Evolutionary conservation across 805 yeast genomes (phyloP).

Genomic region (Naumovozyma dairenensis): DNA sequence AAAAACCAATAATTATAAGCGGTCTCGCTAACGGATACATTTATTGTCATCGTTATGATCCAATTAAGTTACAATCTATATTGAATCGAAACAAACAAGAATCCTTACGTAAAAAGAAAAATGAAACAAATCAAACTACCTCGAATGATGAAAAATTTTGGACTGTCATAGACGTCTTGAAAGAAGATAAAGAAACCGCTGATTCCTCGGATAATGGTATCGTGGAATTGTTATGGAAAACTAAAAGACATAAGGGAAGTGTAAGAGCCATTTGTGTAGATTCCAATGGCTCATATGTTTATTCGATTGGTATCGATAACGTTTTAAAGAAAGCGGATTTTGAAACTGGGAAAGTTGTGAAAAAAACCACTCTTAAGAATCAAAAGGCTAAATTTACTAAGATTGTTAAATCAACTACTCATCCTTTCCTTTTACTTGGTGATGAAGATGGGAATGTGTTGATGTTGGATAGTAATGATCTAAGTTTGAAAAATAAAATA

Average conservation of each 20-base stretch:
- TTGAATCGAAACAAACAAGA: conserved; percentile 13
- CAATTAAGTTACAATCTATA: conserved; percentile 32
- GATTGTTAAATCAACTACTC: conserved; percentile 28
- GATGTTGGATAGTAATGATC: conserved; percentile 50
- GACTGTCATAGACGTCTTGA: conserved; percentile 25
- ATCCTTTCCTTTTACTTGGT: conserved; percentile 42
- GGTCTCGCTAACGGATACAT: conserved; percentile 84
- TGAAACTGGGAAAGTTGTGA: conserved; percentile 64
- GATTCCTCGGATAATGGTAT: conserved; percentile 19
- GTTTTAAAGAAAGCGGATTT: conserved; percentile 65
- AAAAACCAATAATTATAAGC: conserved; percentile 47
- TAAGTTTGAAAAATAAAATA: conserved; percentile 42
- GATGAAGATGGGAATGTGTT: conserved; percentile 60
- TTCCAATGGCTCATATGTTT: conserved; percentile 40
- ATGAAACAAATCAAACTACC: too few species aligned
- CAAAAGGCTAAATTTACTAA: conserved; percentile 19
- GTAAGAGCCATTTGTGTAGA: conserved; percentile 65
- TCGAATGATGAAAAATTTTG: conserved; percentile 31
- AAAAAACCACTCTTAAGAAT: conserved; percentile 34
- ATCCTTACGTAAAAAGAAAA: conserved; percentile 19
- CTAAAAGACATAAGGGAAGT: conserved; percentile 83
- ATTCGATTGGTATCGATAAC: conserved; percentile 70
- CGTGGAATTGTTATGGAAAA: conserved; percentile 54
- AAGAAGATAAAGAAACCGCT: conserved; percentile 4
- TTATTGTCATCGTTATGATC: conserved; percentile 49